phyloP scores from a whole-genome alignment of 2,329 filamentous ascomycete genomes.

The Trichoderma sp. region DNA sequence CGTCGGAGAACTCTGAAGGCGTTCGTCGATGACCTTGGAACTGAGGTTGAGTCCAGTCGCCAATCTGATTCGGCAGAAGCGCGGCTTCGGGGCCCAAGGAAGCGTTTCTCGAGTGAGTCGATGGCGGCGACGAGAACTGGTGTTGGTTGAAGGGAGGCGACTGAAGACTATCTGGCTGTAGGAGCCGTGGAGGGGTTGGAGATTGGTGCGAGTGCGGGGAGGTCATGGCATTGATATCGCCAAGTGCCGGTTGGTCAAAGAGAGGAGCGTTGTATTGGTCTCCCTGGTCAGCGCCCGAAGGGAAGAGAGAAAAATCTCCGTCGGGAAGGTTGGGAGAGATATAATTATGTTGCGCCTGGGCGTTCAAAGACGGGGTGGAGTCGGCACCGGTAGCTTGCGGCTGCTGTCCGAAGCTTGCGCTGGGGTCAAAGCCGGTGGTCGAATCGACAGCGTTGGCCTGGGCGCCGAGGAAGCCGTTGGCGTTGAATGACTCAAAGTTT shows the following conservation, averaged over 20 bases:
- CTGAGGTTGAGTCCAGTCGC: conserved; percentile 59
- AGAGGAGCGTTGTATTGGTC: conserved; percentile 66
- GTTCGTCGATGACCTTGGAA: conserved; percentile 84
- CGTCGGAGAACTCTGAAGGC: conserved; percentile 90
- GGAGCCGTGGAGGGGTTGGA: conserved; percentile 59
- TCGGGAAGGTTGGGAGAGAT: conserved; percentile 57
- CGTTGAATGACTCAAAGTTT: conserved; percentile 51
- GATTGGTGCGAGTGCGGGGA: conserved; percentile 60
- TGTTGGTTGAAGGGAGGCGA: conserved; percentile 62
- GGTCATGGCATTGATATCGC: conserved; percentile 58
- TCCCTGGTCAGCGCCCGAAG: conserved; percentile 53
- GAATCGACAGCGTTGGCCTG: conserved; percentile 46
- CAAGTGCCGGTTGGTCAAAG: conserved; percentile 55
- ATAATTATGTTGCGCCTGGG: conserved; percentile 50
- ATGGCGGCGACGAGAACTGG: conserved; percentile 57
- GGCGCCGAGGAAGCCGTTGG: conserved; percentile 55
- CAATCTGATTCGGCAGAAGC: conserved; percentile 55
- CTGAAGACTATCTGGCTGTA: conserved; percentile 56
- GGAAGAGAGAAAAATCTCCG: conserved; percentile 68
- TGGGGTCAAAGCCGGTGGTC: conserved; percentile 47
- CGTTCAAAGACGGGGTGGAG: conserved; percentile 47
- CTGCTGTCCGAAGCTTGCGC: conserved; percentile 51
- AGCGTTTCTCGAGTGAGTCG: conserved; percentile 57
- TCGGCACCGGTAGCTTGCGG: conserved; percentile 42
- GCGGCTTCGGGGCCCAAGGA: conserved; percentile 63